Conservation (phyloP, 345 rosid species). For the Pugionium dolabratum region DNA sequence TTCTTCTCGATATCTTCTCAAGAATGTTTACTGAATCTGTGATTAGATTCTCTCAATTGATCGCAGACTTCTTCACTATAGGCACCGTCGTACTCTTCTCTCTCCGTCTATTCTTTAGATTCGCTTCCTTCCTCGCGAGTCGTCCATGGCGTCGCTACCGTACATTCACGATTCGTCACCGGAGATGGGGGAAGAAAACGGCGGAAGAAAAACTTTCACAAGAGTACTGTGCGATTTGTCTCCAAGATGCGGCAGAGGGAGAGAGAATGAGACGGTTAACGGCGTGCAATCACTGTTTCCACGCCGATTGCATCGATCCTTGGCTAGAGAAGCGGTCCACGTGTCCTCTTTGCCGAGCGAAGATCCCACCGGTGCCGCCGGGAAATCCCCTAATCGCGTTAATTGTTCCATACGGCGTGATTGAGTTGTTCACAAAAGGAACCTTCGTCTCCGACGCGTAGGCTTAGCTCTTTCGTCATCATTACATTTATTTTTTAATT, state of each 20-base stretch:
- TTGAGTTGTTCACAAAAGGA: constrained; percentile 39
- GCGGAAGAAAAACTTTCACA: constrained; percentile 5
- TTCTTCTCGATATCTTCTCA: background rate
- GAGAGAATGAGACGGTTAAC: constrained; percentile 47
- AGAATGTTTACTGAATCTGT: constrained; percentile 29
- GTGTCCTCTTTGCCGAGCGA: constrained; percentile 54
- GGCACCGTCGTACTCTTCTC: constrained; percentile 26
- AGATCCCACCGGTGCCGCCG: constrained; percentile 33
- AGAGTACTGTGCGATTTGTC: constrained; percentile 44
- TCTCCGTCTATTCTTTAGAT: constrained; percentile 28
- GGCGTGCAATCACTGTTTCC: constrained; percentile 59
- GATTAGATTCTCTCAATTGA: constrained; percentile 15
- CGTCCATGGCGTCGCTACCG: constrained; percentile 43
- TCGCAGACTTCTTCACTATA: background rate
- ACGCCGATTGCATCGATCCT: constrained; percentile 50
- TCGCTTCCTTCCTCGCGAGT: constrained; percentile 31
- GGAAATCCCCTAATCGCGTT: constrained; percentile 34
- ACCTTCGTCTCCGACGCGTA: constrained; percentile 11
- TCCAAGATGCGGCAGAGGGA: constrained; percentile 42
- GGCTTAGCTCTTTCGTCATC: constrained; percentile 4
- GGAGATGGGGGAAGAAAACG: constrained; percentile 28
- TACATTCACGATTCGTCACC: constrained; percentile 40
- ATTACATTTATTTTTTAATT: constrained; percentile 4
- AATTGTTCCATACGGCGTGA: constrained; percentile 39
- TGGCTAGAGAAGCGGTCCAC: constrained; percentile 47